Evolutionary conservation across 148 eudicot genomes (phyloP).

Genomic region (Fagopyrum esculentum): DNA sequence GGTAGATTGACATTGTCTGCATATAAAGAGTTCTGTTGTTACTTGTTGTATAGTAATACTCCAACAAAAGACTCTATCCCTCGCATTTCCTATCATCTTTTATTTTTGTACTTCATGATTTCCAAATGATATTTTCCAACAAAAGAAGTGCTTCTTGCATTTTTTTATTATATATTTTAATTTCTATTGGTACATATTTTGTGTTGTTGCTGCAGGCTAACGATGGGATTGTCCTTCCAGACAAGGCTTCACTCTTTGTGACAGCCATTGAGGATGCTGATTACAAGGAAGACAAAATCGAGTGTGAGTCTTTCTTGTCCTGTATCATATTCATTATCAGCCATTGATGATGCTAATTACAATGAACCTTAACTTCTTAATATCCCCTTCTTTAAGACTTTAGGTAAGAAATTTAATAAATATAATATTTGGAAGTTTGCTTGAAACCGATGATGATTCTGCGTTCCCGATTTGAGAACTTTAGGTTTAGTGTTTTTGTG

Average conservation of each 20-base stretch:
- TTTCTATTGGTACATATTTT: neutral
- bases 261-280: constrained; percentile 99
- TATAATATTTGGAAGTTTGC: neutral
- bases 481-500: neutral
- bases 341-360: neutral
- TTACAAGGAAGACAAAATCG: constrained; percentile 97
- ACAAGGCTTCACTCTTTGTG: constrained; percentile 77
- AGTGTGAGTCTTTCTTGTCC: constrained; percentile 44
- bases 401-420: neutral
- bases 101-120: neutral
- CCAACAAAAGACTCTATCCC: neutral
- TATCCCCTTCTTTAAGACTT: neutral
- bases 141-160: neutral
- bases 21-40: neutral
- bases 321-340: neutral
- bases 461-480: neutral
- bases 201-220: constrained; percentile 47
- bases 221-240: constrained; percentile 78
- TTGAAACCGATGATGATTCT: neutral
- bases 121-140: neutral
- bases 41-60: neutral
- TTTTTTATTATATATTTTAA: neutral
- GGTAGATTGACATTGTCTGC: neutral
- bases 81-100: neutral
- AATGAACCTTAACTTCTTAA: neutral